Evolutionary conservation across 2,329 filamentous ascomycete genomes (phyloP).

Genomic region (Colletotrichum sublineola): DNA sequence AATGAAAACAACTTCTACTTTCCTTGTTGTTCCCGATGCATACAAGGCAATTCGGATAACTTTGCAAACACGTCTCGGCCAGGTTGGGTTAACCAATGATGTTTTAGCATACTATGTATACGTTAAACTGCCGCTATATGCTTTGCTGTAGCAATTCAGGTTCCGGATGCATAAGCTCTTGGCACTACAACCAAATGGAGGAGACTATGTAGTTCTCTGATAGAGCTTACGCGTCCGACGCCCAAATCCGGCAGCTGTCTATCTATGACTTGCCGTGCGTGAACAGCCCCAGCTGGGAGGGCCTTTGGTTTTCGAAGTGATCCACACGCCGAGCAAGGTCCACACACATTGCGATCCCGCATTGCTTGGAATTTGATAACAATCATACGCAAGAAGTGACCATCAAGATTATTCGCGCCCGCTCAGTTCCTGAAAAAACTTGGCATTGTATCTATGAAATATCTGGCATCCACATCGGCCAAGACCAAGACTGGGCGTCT

Average conservation of each 20-base stretch:
- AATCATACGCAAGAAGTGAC: background rate
- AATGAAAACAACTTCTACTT: background rate
- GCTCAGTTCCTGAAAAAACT: background rate
- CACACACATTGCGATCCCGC: background rate
- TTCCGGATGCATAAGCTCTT: background rate
- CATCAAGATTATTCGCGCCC: background rate
- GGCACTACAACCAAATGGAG: background rate
- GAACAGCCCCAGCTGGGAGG: background rate
- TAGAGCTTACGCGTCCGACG: background rate
- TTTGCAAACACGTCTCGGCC: background rate
- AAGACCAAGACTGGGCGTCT: background rate
- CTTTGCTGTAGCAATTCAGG: background rate
- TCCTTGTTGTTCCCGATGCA: background rate
- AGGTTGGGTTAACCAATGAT: background rate
- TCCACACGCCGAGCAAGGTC: background rate
- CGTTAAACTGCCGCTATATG: background rate
- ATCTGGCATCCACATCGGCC: background rate
- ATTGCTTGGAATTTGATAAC: background rate
- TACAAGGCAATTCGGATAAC: background rate
- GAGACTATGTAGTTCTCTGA: background rate
- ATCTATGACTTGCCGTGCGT: background rate
- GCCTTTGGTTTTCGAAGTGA: background rate
- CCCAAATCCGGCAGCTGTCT: background rate
- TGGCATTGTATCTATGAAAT: background rate
- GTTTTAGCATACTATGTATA: background rate